phyloP scores from a whole-genome alignment of 2,329 filamentous ascomycete genomes.

The Falciphora oryzae region DNA sequence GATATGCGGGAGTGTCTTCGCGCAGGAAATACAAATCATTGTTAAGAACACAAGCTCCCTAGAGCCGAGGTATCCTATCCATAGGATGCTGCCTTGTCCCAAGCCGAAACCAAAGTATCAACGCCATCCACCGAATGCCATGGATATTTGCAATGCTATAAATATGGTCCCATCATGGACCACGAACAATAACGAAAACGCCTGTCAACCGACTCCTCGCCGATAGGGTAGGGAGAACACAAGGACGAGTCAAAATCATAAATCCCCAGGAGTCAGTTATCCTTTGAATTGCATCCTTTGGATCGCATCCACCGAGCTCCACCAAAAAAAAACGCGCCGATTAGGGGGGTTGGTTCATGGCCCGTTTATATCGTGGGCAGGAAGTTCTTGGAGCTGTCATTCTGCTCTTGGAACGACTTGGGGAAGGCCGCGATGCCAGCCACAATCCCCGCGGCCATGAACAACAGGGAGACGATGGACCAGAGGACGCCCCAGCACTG shows the following conservation, averaged over 20 bases:
- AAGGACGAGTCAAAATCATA: neutral
- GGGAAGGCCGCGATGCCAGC: conserved; percentile 72
- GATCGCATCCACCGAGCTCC: neutral
- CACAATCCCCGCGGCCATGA: conserved; percentile 71
- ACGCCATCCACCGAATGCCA: neutral
- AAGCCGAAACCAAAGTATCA: neutral
- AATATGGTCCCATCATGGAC: neutral
- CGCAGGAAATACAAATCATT: neutral
- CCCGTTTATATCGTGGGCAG: conserved; percentile 37
- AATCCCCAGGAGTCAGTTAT: neutral
- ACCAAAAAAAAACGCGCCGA: neutral
- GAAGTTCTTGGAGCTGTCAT: conserved; percentile 62
- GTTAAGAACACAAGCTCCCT: neutral
- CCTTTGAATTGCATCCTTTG: too few relatives aligned
- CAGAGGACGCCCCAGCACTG: conserved; percentile 78
- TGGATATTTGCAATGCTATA: neutral
- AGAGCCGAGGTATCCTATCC: neutral
- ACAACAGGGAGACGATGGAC: conserved; percentile 63
- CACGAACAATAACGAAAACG: neutral
- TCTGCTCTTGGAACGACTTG: conserved; percentile 61
- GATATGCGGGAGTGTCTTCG: too few relatives aligned
- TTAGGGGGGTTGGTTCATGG: neutral
- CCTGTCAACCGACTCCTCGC: neutral
- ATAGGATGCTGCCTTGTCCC: neutral
- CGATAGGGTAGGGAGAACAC: neutral